Evolutionary conservation across 441 rosid species (phyloP).

Genomic region (Gossypium gossypioides): DNA sequence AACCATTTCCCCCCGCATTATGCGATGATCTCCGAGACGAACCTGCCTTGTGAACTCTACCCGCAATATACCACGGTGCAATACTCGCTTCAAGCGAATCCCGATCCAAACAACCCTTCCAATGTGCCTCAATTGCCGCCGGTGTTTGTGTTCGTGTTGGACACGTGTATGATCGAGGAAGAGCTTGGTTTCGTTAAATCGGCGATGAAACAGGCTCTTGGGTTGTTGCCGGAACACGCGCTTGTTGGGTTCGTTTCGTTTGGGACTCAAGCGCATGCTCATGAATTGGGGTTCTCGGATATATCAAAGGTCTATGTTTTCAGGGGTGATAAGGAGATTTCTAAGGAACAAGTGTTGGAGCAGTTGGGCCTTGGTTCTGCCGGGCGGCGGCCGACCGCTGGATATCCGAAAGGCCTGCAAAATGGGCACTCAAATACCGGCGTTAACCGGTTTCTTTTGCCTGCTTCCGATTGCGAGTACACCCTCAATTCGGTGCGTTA

Average conservation of each 20-base stretch:
- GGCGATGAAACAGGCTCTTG: conserved; percentile 76
- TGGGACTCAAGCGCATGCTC: conserved; percentile 93
- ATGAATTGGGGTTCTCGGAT: conserved; percentile 86
- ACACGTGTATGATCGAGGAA: conserved; percentile 94
- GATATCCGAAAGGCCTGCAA: conserved; percentile 48
- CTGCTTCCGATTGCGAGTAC: conserved; percentile 84
- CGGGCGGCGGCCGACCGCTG: conserved; percentile 45
- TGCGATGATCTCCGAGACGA: conserved; percentile 69
- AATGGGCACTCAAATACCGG: conserved; percentile 47
- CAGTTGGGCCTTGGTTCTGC: conserved; percentile 68
- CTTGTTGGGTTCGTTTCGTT: conserved; percentile 85
- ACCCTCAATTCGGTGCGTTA: conserved; percentile 58
- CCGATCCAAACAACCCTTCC: conserved; percentile 19
- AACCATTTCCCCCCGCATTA: conserved; percentile 77
- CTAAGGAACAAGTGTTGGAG: conserved; percentile 80
- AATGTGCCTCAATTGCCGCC: conserved; percentile 33
- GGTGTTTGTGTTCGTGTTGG: conserved; percentile 74
- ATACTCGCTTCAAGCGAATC: conserved; percentile 45
- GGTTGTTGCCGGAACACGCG: conserved; percentile 84
- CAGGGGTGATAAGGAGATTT: conserved; percentile 72
- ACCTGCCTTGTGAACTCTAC: conserved; percentile 85
- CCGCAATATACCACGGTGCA: conserved; percentile 74
- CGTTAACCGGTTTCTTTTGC: conserved; percentile 65
- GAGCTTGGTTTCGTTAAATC: conserved; percentile 67
- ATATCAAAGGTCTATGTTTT: conserved; percentile 88